A percentile compares a stretch with the other conserved stretches of the same genome.
Evolutionary conservation across 352 stramenopile genomes (phyloP).

Genomic region (Globisporangium apiculatum): DNA sequence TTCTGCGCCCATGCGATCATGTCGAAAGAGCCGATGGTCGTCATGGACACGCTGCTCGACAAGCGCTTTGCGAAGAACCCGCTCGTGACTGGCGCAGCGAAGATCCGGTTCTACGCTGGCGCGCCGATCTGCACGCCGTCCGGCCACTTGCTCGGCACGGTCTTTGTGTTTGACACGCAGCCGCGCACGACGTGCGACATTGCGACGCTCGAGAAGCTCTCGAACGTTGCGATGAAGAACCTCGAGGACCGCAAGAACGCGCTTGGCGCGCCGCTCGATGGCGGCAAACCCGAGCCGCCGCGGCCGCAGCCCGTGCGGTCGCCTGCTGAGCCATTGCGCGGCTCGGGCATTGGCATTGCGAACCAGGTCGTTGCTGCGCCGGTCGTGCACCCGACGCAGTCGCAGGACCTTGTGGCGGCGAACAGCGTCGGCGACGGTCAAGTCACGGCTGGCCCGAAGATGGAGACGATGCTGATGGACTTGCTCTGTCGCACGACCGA

Average conservation of each 20-base stretch:
- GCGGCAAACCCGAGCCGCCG: constrained; percentile 31
- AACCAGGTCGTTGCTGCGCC: constrained; percentile 71
- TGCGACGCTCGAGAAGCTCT: constrained; percentile 81
- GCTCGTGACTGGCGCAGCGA: constrained; percentile 71
- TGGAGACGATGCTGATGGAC: constrained; percentile 89
- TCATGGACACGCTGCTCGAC: constrained; percentile 81
- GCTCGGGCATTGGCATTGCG: constrained; percentile 66
- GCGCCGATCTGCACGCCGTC: constrained; percentile 75
- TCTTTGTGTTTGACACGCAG: constrained; percentile 86
- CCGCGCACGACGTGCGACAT: constrained; percentile 82
- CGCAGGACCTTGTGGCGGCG: constrained; percentile 75
- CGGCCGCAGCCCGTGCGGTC: constrained; percentile 20
- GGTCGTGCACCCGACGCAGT: constrained; percentile 25
- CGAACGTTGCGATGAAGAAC: constrained; percentile 88
- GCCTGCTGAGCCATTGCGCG: constrained; percentile 30
- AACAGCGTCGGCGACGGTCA: constrained; percentile 74
- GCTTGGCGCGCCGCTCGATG: constrained; percentile 54
- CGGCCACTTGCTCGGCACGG: constrained; percentile 76
- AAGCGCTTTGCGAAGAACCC: constrained; percentile 86
- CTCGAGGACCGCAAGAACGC: constrained; percentile 87
- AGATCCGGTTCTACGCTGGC: constrained; percentile 84
- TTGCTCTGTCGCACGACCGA: constrained; percentile 83
- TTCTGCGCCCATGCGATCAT: constrained; percentile 86
- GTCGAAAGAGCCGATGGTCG: constrained; percentile 86
- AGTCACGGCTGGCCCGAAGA: constrained; percentile 79